phyloP scores from a whole-genome alignment of 768 basidiomycete genomes.

The Collybia mongolica region DNA sequence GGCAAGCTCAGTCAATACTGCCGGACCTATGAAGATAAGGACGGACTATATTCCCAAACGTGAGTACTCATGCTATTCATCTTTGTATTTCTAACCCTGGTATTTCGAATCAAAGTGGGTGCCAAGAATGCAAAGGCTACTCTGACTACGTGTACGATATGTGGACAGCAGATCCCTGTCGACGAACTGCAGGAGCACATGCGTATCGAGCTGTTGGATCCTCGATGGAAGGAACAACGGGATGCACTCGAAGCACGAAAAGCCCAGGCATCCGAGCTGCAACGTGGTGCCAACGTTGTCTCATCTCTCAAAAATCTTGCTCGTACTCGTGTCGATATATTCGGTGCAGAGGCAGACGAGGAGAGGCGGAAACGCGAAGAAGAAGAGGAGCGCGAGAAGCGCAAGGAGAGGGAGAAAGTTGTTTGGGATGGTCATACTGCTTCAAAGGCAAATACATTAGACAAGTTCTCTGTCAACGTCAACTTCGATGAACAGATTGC shows the following conservation, averaged over 20 bases:
- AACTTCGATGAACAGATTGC: constrained; percentile 98
- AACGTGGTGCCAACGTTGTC: constrained; percentile 91
- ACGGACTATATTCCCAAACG: constrained; percentile 95
- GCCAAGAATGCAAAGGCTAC: constrained; percentile 62
- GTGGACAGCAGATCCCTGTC: constrained; percentile 94
- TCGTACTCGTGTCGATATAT: constrained; percentile 94
- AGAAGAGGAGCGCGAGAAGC: constrained; percentile 75
- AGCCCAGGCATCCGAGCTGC: constrained; percentile 83
- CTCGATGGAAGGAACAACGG: constrained; percentile 97
- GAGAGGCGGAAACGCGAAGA: constrained; percentile 86
- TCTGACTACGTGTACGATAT: constrained; percentile 88
- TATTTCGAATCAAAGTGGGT: constrained; percentile 48
- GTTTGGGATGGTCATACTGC: constrained; percentile 99
- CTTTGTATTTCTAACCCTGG: constrained; percentile 6
- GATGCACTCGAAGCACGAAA: constrained; percentile 86
- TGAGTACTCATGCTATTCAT: constrained; percentile 37
- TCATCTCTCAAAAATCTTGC: constrained; percentile 92
- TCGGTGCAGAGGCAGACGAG: constrained; percentile 92
- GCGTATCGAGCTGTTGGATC: constrained; percentile 97
- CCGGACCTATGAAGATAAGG: constrained; percentile 89
- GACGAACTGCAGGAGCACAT: constrained; percentile 97
- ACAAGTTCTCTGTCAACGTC: constrained; percentile 91
- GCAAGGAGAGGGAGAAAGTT: constrained; percentile 90
- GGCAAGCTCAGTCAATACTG: constrained; percentile 68
- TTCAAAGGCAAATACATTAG: constrained; percentile 86